Conservation (phyloP, 495 filamentous ascomycete genomes). For the Neurospora tetrasperma region DNA sequence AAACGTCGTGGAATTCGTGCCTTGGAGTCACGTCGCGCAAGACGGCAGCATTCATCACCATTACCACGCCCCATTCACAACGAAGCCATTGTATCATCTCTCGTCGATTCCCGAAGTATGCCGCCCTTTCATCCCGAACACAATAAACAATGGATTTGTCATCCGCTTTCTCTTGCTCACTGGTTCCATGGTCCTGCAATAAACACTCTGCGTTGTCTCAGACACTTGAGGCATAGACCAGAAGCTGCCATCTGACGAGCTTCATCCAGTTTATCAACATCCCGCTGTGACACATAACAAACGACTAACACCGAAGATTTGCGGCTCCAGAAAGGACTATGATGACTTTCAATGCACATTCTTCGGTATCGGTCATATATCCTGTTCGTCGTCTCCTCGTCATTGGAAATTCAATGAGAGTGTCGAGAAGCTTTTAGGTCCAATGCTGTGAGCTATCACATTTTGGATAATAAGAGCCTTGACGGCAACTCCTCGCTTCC, state of each 20-base stretch:
- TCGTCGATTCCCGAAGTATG: not conserved
- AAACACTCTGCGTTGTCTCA: not conserved
- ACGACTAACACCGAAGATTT: not conserved
- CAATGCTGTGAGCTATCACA: not conserved
- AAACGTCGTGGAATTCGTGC: not conserved
- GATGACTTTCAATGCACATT: not conserved
- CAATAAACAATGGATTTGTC: not conserved
- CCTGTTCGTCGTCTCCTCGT: not conserved
- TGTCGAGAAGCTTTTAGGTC: not conserved
- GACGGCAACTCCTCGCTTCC: not conserved
- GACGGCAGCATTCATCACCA: not conserved
- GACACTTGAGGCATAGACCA: not conserved
- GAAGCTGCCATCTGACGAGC: not conserved
- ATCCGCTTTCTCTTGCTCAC: not conserved
- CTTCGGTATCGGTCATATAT: not conserved
- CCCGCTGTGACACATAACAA: not conserved
- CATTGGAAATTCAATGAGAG: not conserved
- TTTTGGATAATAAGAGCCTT: not conserved
- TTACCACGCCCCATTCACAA: not conserved
- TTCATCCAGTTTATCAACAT: not conserved
- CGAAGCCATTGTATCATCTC: not conserved
- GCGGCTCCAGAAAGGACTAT: not conserved
- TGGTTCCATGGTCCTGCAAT: not conserved
- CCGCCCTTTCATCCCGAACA: not conserved
- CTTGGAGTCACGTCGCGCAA: not conserved